Base-by-base conservation (phyloP, 257 asterid species). In the Rehmannia glutinosa region DNA sequence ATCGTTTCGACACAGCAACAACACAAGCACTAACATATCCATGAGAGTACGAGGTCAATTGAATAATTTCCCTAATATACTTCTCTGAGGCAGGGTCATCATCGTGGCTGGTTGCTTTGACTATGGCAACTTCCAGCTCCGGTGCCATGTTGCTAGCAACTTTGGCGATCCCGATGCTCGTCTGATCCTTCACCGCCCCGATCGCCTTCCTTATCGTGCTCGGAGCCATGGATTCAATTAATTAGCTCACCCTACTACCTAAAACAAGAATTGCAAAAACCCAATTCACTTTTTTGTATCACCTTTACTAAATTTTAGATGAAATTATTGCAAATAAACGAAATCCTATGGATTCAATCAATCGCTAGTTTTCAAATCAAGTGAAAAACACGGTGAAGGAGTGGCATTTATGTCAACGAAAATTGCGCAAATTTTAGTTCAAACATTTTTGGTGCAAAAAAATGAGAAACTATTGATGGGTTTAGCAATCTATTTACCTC, bases 81-180 rank as follows among this genome's bases (percentile, higher is more conserved):
- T 89, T 89, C 81, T 89, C 96, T 3, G 90, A 81, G 19, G 95
- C 96, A 0, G 95, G 95, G 52, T 89, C 96, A n/a, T 89, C 91
- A 21, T 89, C 95, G 72, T 89, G 96, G 81, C 92, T 79, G 1
- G 96, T 89, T 2, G 96, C 96, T 76, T 86, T 89, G 57, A 89
- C 95, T 33, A 89, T 75, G 58, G 90, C 96, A 7, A 89, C 95
- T 77, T 89, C 87, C 36, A 89, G 89, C 77, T 89, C 95, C 35
- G 96, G 95, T 27, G 96, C 92, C 81, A 85, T 41, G 77, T 89
- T 89, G 77, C 95, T 78, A 0, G 95, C 79, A 1, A 89, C 96
- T 70, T 89, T 89, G 0, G 96, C 96, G 16, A 89, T 73, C 19
- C 96, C 92, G 27, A 89, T 89, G 80, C 92, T 89, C 1, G 96